phyloP scores from a whole-genome alignment of 306 rosid genomes.

The Abrus pulchellus region DNA sequence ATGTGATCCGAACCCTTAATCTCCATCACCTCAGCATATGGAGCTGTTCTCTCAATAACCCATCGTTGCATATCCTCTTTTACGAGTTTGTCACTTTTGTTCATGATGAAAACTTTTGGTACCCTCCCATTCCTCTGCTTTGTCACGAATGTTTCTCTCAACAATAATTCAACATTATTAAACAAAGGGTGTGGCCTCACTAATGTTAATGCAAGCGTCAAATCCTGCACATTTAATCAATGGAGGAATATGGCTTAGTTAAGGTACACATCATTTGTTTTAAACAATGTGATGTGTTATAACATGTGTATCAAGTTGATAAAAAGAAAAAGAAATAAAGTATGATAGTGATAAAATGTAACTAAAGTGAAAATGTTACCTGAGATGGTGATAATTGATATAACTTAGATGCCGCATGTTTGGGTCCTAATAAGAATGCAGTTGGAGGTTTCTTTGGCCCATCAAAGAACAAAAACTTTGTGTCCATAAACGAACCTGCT shows the following conservation, averaged over 20 bases:
- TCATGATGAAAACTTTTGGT: slow-evolving; percentile 46
- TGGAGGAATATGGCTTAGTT: no score
- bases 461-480: background rate
- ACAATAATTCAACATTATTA: background rate
- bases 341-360: no score
- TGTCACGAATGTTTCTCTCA: slow-evolving; percentile 39
- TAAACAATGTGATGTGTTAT: no score
- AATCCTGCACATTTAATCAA: slow-evolving; percentile 43
- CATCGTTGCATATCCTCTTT: slow-evolving; percentile 45
- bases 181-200: slow-evolving; percentile 33
- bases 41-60: slow-evolving; percentile 52
- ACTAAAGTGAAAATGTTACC: no score
- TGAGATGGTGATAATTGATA: slow-evolving; percentile 4
- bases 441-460: slow-evolving; percentile 18
- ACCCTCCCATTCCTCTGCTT: slow-evolving; percentile 53
- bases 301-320: no score
- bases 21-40: slow-evolving; percentile 43
- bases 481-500: background rate
- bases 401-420: background rate
- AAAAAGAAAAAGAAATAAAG: no score
- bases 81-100: slow-evolving; percentile 35
- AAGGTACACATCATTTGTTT: no score
- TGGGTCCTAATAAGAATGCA: background rate
- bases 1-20: slow-evolving; percentile 55
- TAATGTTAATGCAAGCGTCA: slow-evolving; percentile 48